Evolutionary conservation across 352 stramenopile genomes (phyloP), one percentile per base, ranked within the genome.

Genomic region (Peronospora farinosa): DNA sequence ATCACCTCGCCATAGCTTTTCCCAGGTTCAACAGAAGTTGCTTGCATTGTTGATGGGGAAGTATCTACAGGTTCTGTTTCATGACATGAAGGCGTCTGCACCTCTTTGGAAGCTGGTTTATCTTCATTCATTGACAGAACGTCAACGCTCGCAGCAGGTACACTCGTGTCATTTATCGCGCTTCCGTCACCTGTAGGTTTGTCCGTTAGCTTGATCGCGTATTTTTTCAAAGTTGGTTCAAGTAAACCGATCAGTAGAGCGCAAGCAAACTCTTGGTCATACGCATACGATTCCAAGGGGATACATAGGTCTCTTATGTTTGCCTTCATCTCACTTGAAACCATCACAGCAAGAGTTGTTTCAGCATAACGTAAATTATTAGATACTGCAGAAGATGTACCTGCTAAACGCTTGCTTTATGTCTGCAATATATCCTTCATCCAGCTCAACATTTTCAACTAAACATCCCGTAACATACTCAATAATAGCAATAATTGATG

Each of bases 261-360:
- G 44, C 72, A 84, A 2, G 75, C 65, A 46, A 86, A 84, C 39
- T 93, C 82, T 55, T 93, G 67, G 17, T 86, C 70, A 52, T 93
- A 85, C 21, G 82, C 82, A 40, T 87, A 93, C 47, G 84, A 78
- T 56, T 93, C 82, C 39, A 93, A 53, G 0, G 82, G 79, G 27
- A 93, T 88, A 44, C 78, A 88, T 40, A 91, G 49, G 9, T 93
- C 76, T 40, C 82, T 75, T 72, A 93, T 88, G 47, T 84, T 88
- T 3, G 60, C 45, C 53, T 91, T 93, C 79, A 93, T 93, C 61
- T 93, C 82, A 17, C 82, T 93, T 21, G 3, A 40, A 60, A 23
- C 3, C 7, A 49, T 3, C 2, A 11, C 3, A 48, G 15, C n/a
- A 46, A 32, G 16, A 47, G n/a, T 25, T 23, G 21, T 8, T 21